Conservation (phyloP, 495 filamentous ascomycete genomes). For the Lineolata rhizophorae region DNA sequence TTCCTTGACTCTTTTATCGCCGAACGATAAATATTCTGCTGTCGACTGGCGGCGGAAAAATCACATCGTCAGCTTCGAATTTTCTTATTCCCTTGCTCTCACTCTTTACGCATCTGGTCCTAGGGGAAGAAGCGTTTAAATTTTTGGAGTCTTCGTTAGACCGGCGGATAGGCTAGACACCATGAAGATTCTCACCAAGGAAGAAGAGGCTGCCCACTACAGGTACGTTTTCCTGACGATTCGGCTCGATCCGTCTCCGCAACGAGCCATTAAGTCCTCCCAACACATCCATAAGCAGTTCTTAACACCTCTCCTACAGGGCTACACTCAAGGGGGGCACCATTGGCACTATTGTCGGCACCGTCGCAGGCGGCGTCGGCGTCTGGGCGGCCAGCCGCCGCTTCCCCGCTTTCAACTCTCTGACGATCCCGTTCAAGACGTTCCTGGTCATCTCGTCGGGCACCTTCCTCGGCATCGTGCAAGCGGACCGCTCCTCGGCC, state of each 20-base stretch:
- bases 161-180: no score
- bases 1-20: no score
- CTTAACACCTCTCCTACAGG: slow-evolving; percentile 27
- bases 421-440: slow-evolving; percentile 71
- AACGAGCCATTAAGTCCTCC: no score
- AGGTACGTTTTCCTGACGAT: slow-evolving; percentile 24
- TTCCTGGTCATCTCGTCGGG: slow-evolving; percentile 71
- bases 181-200: slow-evolving; percentile 91
- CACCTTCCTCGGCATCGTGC: slow-evolving; percentile 68
- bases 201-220: slow-evolving; percentile 60
- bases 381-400: slow-evolving; percentile 37
- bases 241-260: neutral
- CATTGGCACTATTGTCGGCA: slow-evolving; percentile 42
- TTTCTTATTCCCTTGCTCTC: no score
- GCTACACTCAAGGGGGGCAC: slow-evolving; percentile 60
- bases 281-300: neutral
- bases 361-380: slow-evolving; percentile 35
- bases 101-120: no score
- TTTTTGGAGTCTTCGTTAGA: no score
- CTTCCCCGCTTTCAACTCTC: slow-evolving; percentile 48
- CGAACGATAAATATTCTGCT: no score
- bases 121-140: no score
- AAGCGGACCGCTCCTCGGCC: slow-evolving; percentile 62
- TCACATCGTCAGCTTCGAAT: no score
- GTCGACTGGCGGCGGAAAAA: no score